Evolutionary conservation across 192 early-diverging fungal genomes (phyloP).

Genomic region (Kappamyces sp.): DNA sequence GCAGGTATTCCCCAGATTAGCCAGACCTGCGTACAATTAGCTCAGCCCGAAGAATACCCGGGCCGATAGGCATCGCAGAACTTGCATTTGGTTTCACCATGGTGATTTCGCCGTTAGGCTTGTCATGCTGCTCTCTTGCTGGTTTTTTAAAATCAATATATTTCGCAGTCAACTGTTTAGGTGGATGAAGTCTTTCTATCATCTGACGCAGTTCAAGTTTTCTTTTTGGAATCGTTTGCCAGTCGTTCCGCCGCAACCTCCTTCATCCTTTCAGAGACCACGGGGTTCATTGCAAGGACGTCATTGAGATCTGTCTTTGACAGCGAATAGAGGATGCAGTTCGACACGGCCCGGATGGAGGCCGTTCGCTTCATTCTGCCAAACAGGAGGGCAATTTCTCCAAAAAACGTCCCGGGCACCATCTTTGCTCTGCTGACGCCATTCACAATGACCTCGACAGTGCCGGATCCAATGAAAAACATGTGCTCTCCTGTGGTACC

Average conservation of each 20-base stretch:
- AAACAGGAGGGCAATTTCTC: constrained; percentile 42
- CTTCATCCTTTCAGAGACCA: constrained; percentile 13
- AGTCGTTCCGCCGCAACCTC: constrained; percentile 21
- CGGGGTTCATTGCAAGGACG: constrained; percentile 12
- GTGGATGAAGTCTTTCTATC: not conserved
- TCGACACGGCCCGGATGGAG: constrained; percentile 27
- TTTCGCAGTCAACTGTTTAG: not conserved
- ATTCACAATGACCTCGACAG: constrained; percentile 38
- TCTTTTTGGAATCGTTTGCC: constrained; percentile 1
- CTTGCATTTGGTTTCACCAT: no score
- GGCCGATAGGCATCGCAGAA: no score
- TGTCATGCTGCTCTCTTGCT: no score
- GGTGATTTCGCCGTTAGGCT: no score
- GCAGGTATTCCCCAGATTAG: constrained; percentile 80
- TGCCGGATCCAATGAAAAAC: constrained; percentile 45
- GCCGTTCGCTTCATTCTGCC: constrained; percentile 38
- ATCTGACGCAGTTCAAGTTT: constrained; percentile 5
- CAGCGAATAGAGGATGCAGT: constrained; percentile 31
- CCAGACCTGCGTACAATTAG: no score
- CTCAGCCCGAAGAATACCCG: no score
- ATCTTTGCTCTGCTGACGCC: constrained; percentile 29
- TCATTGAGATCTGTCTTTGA: not conserved
- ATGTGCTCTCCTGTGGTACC: constrained; percentile 46
- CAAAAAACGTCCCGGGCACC: constrained; percentile 32
- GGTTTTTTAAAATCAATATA: not conserved